Percentiles rank a stretch among this genome's conserved stretches.
phyloP scores from a whole-genome alignment of 2,329 filamentous ascomycete genomes.

The Aspergillus flavus region DNA sequence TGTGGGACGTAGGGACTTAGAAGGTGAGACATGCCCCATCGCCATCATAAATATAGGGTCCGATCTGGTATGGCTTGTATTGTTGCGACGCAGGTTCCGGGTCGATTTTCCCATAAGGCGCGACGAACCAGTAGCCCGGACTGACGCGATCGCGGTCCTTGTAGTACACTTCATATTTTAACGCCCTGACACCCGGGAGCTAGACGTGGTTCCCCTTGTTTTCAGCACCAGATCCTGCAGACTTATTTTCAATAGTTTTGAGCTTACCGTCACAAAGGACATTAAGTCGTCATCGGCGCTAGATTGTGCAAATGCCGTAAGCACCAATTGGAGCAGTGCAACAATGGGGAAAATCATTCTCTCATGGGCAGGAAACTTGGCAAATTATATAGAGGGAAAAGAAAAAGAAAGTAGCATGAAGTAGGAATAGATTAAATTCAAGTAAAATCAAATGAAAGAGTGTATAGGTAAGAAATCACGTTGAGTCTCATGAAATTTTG shows the following conservation, averaged over 20 bases:
- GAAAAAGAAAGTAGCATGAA: not conserved
- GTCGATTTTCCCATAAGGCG: constrained; percentile 44
- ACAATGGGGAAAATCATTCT: not conserved
- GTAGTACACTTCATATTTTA: constrained; percentile 32
- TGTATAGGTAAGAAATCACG: not conserved
- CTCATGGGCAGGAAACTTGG: not conserved
- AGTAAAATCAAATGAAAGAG: not conserved
- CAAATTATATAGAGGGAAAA: not conserved
- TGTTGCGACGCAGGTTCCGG: constrained; percentile 27
- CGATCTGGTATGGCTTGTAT: constrained; percentile 46
- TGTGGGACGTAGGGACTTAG: not conserved
- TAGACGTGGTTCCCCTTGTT: constrained; percentile 6
- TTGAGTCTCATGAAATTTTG: not conserved
- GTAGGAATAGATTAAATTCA: not conserved
- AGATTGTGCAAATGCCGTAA: not conserved
- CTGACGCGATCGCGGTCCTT: constrained; percentile 29
- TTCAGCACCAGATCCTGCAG: not conserved
- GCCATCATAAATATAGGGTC: constrained; percentile 55
- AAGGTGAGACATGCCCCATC: constrained; percentile 38
- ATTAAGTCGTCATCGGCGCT: constrained; percentile 12
- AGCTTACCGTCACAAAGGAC: constrained; percentile 24
- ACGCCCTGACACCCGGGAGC: constrained; percentile 28
- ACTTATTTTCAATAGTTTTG: not conserved
- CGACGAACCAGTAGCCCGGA: constrained; percentile 54
- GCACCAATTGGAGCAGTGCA: not conserved